These are phyloP conservation scores for Dentiscutata heterogama DNA, from an alignment of 371 early-diverging fungal genomes.

Conservation along the genomic window DNA sequence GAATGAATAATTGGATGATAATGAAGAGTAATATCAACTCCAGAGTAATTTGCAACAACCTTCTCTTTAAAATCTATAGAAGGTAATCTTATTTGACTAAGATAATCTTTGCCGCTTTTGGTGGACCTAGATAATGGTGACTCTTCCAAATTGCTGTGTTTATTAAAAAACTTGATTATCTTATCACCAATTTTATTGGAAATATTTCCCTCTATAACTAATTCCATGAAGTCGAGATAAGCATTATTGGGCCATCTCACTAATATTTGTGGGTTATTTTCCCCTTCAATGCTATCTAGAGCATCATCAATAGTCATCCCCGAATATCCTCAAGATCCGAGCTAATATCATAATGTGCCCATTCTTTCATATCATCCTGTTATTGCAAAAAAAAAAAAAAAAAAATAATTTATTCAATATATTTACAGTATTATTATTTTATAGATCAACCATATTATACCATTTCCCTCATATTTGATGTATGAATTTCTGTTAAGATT, in stretches of 20 bases:
- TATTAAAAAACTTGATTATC: slow-evolving; percentile 5
- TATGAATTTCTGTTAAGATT: not conserved
- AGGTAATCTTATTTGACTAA: not conserved
- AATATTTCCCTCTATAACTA: not conserved
- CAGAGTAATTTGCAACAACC: not conserved
- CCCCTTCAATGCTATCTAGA: not conserved
- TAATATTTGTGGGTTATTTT: slow-evolving; percentile 1
- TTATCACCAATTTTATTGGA: slow-evolving; percentile 2
- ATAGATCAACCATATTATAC: not conserved
- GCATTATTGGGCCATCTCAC: not conserved
- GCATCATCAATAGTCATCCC: not conserved
- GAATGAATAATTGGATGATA: not conserved
- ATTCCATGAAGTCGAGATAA: not conserved
- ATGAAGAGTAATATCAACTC: not conserved
- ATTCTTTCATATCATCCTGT: not conserved
- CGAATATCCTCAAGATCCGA: not conserved
- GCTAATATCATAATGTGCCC: not conserved
- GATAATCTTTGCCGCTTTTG: not conserved
- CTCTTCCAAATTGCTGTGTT: not conserved
- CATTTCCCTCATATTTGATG: not conserved
- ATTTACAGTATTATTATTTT: not conserved
- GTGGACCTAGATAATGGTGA: not conserved
- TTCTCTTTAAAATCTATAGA: not conserved
- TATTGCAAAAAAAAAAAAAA: too few species aligned
- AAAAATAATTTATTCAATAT: not conserved